Conservation (phyloP, 2,329 filamentous ascomycete genomes). For the Colletotrichum sp. region DNA sequence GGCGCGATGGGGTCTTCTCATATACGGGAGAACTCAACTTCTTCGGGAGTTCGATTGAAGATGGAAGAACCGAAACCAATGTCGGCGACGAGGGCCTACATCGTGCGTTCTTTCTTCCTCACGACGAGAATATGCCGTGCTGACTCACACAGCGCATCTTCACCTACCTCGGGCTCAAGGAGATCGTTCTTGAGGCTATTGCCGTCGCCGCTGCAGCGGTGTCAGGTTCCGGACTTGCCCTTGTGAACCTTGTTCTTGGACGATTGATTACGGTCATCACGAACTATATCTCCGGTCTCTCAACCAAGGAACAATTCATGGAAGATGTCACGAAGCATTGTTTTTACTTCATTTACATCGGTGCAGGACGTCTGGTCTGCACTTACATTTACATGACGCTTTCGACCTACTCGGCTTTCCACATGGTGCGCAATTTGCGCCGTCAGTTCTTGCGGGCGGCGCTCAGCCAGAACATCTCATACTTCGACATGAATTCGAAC, state of each 20-base stretch:
- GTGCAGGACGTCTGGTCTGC: background rate
- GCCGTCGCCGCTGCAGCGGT: conserved; percentile 32
- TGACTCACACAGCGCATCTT: background rate
- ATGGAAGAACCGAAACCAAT: background rate
- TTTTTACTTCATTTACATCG: background rate
- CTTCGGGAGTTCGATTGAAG: background rate
- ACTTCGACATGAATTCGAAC: conserved; percentile 27
- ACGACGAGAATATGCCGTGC: background rate
- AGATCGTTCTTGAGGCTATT: background rate
- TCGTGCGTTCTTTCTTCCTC: background rate
- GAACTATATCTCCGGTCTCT: conserved; percentile 29
- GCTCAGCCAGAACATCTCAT: background rate
- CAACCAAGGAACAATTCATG: conserved; percentile 26
- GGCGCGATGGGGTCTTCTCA: background rate
- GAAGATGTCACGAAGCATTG: background rate
- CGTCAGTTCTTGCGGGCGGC: background rate
- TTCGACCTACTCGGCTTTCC: background rate
- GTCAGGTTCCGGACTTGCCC: conserved; percentile 38
- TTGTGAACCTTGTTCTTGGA: conserved; percentile 40
- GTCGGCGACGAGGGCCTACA: background rate
- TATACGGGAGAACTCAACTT: background rate
- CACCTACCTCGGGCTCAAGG: background rate
- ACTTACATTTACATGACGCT: background rate
- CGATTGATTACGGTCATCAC: conserved; percentile 36
- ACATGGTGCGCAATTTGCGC: background rate